These are phyloP conservation scores for Serpula lacrymans DNA, from an alignment of 768 basidiomycete species.

Conservation along the genomic window DNA sequence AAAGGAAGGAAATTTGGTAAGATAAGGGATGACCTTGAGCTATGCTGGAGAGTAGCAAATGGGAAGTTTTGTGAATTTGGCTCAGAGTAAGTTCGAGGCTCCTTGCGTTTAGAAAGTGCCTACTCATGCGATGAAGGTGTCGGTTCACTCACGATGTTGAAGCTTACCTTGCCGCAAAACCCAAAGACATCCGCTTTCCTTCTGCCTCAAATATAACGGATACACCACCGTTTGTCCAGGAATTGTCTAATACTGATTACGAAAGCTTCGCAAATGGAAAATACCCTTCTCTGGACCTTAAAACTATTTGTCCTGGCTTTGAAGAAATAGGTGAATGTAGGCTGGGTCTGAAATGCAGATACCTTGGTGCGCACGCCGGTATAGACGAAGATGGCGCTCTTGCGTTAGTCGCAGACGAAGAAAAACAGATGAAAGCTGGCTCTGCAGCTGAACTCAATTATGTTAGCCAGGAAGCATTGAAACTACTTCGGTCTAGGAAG, in stretches of 20 bases:
- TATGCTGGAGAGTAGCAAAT: conserved; percentile 79
- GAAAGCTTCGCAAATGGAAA: background rate
- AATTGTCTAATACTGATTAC: conserved; percentile 5
- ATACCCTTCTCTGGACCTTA: conserved; percentile 14
- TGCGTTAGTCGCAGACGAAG: conserved; percentile 50
- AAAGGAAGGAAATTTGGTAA: conserved; percentile 79
- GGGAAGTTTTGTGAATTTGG: conserved; percentile 72
- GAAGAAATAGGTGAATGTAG: conserved; percentile 29
- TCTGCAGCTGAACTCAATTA: conserved; percentile 69
- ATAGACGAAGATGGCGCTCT: conserved; percentile 43
- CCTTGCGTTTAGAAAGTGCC: background rate
- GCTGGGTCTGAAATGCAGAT: conserved; percentile 85
- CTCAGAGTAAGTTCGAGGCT: conserved; percentile 42
- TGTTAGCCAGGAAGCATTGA: conserved; percentile 52
- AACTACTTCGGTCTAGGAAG: conserved; percentile 64
- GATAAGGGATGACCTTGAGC: conserved; percentile 72
- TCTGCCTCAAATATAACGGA: conserved; percentile 38
- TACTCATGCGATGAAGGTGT: conserved; percentile 45
- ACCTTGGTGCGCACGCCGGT: conserved; percentile 72
- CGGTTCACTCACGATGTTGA: conserved; percentile 75
- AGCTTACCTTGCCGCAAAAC: conserved; percentile 74
- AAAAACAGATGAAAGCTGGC: conserved; percentile 50
- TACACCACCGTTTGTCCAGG: conserved; percentile 49
- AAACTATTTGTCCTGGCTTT: conserved; percentile 21
- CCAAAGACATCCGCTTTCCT: conserved; percentile 66